Evolutionary conservation across 2,329 filamentous ascomycete genomes (phyloP).

Genomic region (Aureobasidium sp.): DNA sequence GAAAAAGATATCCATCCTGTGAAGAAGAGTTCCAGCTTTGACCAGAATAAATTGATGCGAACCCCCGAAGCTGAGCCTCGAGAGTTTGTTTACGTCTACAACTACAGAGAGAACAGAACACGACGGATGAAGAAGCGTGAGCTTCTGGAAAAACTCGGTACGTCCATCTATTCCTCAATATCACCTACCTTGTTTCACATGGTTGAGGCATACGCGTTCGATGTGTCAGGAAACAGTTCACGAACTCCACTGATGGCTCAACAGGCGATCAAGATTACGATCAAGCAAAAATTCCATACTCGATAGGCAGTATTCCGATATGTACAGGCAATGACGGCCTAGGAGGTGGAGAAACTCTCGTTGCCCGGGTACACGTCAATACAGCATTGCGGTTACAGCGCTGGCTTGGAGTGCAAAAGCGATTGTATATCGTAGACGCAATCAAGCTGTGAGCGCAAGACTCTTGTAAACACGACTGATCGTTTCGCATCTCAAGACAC

Average conservation of each 20-base stretch:
- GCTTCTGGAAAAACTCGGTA: background rate
- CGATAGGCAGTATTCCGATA: conserved; percentile 5
- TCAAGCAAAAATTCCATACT: conserved; percentile 1
- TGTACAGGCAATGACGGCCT: background rate
- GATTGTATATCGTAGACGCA: conserved; percentile 6
- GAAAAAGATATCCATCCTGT: background rate
- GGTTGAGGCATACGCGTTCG: background rate
- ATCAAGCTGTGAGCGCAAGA: background rate
- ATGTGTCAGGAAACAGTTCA: background rate
- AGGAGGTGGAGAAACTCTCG: background rate
- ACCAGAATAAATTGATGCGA: background rate
- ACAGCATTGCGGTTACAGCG: background rate
- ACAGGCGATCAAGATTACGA: background rate
- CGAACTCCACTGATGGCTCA: background rate
- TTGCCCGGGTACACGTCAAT: conserved; percentile 12
- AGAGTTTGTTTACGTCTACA: conserved; percentile 6
- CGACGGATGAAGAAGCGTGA: background rate
- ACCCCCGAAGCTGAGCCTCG: background rate
- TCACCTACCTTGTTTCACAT: background rate
- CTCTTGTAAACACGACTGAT: background rate
- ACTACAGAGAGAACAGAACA: background rate
- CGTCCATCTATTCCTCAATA: background rate
- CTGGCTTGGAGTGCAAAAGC: conserved; percentile 9
- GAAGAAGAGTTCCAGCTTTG: background rate
- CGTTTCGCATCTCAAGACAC: background rate